Base-by-base conservation (phyloP, 495 filamentous ascomycete species). In the Penicillium verhagenii region DNA sequence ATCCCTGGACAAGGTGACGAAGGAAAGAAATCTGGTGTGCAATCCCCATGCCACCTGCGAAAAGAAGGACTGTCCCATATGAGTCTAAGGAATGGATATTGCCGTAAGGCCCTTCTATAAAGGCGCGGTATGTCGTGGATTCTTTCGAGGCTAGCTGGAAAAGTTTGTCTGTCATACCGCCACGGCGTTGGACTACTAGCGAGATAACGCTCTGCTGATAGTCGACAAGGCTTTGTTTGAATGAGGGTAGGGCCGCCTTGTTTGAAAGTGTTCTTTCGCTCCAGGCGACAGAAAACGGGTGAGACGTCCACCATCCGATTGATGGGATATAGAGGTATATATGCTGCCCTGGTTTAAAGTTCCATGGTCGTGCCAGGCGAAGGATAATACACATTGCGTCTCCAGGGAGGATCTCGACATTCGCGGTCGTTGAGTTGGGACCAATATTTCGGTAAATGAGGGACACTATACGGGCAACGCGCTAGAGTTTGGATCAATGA, bases 251-350 rank as follows among this genome's bases (percentile, higher is more conserved):
- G 3, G 71, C 71, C 56, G 78, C 79, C 58, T 80, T 77, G 38
- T 72, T 65, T 28, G 66, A 64, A 26, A 63, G 46, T 19, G 52
- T 40, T 40, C 71, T 63, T 40, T 74, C 69, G 64, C 83, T 84
- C 92, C 93, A 97, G 52, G 88, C 92, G 47, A 97, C 79, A 23
- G 92, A 94, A 73, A 98, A 97, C 2, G 94, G 94, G 67, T 98
- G 94, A 39, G 83, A 90, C 57, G 90, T 91, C 88, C 89, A 95
- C 57, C 81, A 79, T 35, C 83, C 88, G 56, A 96, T 60, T 10
- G 84, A 71, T 23, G 83, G 83, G 55, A 96, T 88, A 64, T 92
- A 93, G 38, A 98, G 75, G 67, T 96, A 98, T 54, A 79, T 82
- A 72, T 97, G 92, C 56, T 90, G 89, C 47, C 94, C 94, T 1